Percentiles rank a stretch among this genome's conserved stretches.
phyloP scores from a whole-genome alignment of 2,329 filamentous ascomycete genomes.

The Acephala macrosclerotiorum region DNA sequence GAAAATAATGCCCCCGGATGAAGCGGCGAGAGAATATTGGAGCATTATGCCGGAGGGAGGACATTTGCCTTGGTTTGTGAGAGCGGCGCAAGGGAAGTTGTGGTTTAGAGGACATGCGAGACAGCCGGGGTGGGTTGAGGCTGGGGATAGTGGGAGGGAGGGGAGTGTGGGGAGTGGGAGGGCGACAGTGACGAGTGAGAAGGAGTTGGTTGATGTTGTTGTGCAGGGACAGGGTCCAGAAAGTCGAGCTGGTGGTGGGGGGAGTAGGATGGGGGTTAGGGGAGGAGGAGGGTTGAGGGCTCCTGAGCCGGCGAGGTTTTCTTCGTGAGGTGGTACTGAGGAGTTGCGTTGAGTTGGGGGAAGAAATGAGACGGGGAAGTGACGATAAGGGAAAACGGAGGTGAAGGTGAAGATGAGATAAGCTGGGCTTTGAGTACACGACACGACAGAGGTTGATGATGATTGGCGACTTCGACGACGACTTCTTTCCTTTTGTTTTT shows the following conservation, averaged over 20 bases:
- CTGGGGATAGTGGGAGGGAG: conserved; percentile 16
- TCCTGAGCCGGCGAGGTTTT: background rate
- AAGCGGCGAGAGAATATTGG: conserved; percentile 62
- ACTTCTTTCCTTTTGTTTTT: background rate
- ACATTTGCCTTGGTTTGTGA: conserved; percentile 63
- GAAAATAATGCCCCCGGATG: conserved; percentile 58
- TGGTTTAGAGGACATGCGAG: conserved; percentile 26
- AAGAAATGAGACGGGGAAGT: background rate
- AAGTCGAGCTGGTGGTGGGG: background rate
- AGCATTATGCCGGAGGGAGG: conserved; percentile 56
- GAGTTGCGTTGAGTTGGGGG: background rate
- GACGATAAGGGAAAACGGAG: too few species aligned
- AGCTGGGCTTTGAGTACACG: conserved; percentile 9
- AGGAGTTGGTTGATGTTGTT: conserved; percentile 34
- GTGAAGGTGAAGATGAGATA: background rate
- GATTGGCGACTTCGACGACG: too few species aligned
- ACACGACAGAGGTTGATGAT: background rate
- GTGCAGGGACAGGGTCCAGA: conserved; percentile 8
- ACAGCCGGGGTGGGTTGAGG: conserved; percentile 4
- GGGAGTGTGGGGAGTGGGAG: conserved; percentile 19
- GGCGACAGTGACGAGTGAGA: conserved; percentile 33
- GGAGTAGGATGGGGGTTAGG: background rate
- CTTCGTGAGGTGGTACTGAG: background rate
- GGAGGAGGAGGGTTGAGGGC: background rate
- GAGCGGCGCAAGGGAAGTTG: conserved; percentile 33